Conservation (phyloP, 2,329 filamentous ascomycete genomes). For the Neoscytalidium dimidiatum region DNA sequence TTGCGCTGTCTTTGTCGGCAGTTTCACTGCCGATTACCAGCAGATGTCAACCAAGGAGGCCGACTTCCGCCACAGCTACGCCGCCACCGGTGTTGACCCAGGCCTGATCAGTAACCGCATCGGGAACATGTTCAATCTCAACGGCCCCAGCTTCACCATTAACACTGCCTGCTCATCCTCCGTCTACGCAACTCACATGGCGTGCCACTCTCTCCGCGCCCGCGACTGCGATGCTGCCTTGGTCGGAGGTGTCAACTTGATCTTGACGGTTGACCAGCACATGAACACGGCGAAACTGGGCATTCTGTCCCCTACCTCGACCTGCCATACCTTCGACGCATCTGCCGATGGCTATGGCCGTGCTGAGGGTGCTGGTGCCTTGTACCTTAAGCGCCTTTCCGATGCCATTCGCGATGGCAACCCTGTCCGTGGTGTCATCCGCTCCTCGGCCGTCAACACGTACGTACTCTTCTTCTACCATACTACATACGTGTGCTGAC, state of each 20-base stretch:
- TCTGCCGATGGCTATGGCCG: conserved; percentile 28
- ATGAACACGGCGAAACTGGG: conserved; percentile 25
- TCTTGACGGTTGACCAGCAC: conserved; percentile 28
- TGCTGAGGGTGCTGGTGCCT: conserved; percentile 29
- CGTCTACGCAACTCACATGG: conserved; percentile 31
- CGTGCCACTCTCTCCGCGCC: conserved; percentile 26
- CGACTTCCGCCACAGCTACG: conserved; percentile 18
- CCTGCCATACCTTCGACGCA: conserved; percentile 28
- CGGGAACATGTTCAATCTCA: conserved; percentile 24
- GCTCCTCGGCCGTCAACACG: conserved; percentile 26
- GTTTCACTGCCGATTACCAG: conserved; percentile 22
- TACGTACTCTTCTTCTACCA: no score
- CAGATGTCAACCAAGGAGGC: conserved; percentile 19
- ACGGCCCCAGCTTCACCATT: conserved; percentile 29
- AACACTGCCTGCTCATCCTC: conserved; percentile 36
- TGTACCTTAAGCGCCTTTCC: conserved; percentile 34
- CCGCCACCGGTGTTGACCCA: conserved; percentile 20
- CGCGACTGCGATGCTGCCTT: conserved; percentile 22
- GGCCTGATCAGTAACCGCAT: conserved; percentile 27
- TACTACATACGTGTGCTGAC: conserved; percentile 26
- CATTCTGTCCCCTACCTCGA: conserved; percentile 21
- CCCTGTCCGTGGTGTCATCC: conserved; percentile 34
- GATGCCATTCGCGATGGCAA: conserved; percentile 33
- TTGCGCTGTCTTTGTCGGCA: conserved; percentile 21
- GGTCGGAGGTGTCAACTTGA: conserved; percentile 20